Conservation (phyloP, 805 yeast genomes). For the Suhomyces tanzawaensis region DNA sequence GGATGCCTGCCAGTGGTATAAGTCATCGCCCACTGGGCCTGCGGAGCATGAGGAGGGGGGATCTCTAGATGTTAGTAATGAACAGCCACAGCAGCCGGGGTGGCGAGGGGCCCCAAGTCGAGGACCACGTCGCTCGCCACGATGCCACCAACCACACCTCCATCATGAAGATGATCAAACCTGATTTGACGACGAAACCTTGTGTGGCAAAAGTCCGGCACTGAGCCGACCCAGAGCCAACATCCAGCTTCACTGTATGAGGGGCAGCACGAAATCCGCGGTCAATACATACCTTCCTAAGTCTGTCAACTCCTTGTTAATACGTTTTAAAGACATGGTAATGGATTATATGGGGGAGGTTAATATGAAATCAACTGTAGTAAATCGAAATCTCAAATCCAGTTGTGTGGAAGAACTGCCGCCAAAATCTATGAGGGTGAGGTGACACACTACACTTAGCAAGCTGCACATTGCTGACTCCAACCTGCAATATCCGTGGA, state of each 20-base stretch:
- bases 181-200: too few species aligned
- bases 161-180: too few species aligned
- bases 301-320: conserved; percentile 92
- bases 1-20: conserved; percentile 99
- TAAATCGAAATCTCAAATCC: conserved; percentile 6
- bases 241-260: too few species aligned
- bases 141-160: too few species aligned
- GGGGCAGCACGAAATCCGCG: too few species aligned
- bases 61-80: conserved; percentile 57
- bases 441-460: conserved; percentile 5
- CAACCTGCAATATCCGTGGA: conserved; percentile 7
- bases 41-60: conserved; percentile 99
- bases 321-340: conserved; percentile 88
- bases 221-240: too few species aligned
- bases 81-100: too few species aligned
- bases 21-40: conserved; percentile 97
- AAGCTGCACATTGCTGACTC: conserved; percentile 6
- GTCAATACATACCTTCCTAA: conserved; percentile 75
- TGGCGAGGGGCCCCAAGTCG: not conserved
- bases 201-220: too few species aligned
- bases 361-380: conserved; percentile 5
- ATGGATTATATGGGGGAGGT: conserved; percentile 1
- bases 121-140: not conserved
- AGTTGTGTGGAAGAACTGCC: conserved; percentile 4
- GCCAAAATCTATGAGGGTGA: conserved; percentile 1